Evolutionary conservation across 129 eudicot genomes (phyloP).

Genomic region (Flaveria linearis): DNA sequence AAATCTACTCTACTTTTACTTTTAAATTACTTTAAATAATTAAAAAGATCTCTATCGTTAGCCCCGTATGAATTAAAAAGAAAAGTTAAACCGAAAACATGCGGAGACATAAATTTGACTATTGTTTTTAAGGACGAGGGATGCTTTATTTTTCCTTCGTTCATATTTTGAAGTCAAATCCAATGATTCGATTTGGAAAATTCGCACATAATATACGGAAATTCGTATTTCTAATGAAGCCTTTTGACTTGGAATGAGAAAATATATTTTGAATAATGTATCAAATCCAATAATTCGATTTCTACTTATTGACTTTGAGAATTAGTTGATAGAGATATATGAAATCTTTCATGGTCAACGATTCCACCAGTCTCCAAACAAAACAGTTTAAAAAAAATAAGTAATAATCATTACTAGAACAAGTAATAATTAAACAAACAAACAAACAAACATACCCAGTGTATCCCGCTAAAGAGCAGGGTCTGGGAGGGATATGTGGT

Average conservation of each 20-base stretch:
- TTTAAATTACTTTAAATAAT: too few species aligned
- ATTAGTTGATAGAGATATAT: neutral
- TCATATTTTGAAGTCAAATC: conserved; percentile 8
- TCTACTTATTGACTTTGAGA: conserved; percentile 7
- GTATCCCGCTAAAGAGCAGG: too few species aligned
- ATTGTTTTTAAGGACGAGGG: neutral
- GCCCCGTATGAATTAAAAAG: too few species aligned
- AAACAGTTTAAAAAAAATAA: neutral
- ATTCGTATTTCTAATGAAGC: neutral
- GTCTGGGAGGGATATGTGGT: too few species aligned
- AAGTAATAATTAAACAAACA: too few species aligned
- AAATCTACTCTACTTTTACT: too few species aligned
- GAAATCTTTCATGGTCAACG: neutral
- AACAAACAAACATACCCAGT: too few species aligned
- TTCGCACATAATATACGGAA: conserved; percentile 14
- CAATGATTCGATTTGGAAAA: conserved; percentile 16
- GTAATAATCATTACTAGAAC: too few species aligned
- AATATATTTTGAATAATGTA: neutral
- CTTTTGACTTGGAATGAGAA: conserved; percentile 23
- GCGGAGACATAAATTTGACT: too few species aligned
- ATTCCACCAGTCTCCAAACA: neutral
- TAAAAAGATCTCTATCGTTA: too few species aligned
- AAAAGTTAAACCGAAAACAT: too few species aligned
- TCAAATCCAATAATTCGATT: too few species aligned
- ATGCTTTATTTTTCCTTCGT: neutral